Percentiles rank a stretch among this genome's conserved stretches.
phyloP scores from a whole-genome alignment of 2,329 filamentous ascomycete genomes.

The Exophiala spinifera region DNA sequence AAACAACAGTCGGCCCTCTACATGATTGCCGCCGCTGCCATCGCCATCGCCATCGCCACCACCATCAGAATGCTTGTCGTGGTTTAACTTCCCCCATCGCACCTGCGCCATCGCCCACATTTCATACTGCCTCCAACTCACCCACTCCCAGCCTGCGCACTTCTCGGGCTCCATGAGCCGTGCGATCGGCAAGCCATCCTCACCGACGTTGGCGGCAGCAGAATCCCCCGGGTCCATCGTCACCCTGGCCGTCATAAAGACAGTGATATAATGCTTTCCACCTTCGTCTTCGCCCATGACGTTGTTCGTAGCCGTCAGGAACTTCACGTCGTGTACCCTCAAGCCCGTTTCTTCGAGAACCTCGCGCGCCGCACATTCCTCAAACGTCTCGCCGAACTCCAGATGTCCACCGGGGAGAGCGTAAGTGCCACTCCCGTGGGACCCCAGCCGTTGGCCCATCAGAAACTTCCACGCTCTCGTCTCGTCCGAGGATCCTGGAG shows the following conservation, averaged over 20 bases:
- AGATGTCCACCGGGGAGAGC: constrained; percentile 74
- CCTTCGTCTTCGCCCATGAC: constrained; percentile 51
- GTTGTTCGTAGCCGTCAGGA: constrained; percentile 65
- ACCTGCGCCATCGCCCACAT: constrained; percentile 35
- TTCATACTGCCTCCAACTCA: constrained; percentile 48
- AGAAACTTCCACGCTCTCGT: constrained; percentile 39
- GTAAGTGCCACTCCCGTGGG: constrained; percentile 55
- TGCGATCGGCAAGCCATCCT: constrained; percentile 46
- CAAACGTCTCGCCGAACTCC: constrained; percentile 63
- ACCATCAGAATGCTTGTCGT: neutral
- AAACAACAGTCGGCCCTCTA: constrained; percentile 44
- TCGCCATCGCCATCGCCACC: constrained; percentile 30
- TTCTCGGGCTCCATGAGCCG: constrained; percentile 49
- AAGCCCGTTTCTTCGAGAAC: constrained; percentile 69
- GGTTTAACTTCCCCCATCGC: neutral
- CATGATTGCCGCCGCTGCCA: constrained; percentile 29
- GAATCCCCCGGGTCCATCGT: constrained; percentile 46
- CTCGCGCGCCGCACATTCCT: constrained; percentile 64
- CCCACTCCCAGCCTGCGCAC: constrained; percentile 56
- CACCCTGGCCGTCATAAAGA: constrained; percentile 61
- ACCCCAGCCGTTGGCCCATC: constrained; percentile 48
- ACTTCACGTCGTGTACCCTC: constrained; percentile 49
- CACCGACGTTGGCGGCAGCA: constrained; percentile 34
- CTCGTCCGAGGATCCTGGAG: neutral
- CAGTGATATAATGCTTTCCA: constrained; percentile 71